Base-by-base conservation (phyloP, 106 monocot species). In the Allium fistulosum region DNA sequence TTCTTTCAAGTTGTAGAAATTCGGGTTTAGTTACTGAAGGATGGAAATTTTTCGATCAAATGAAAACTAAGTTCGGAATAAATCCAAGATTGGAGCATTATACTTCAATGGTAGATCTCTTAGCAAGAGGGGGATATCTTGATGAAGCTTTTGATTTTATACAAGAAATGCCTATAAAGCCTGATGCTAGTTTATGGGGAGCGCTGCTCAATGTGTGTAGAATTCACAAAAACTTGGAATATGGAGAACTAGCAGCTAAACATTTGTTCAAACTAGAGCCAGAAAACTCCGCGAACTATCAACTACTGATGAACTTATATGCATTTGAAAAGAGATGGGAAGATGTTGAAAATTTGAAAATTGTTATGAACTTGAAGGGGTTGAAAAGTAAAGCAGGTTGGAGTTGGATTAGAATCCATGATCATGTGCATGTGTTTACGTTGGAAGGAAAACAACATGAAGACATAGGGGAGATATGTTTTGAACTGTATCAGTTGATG, bases 111-210 rank as follows among this genome's bases (percentile, higher is more conserved):
- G 80, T 86, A 10, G 85, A 90, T 73, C 78, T 83, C 49, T 69
- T 90, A 12, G 90, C 80, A 12, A 57, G 80, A 71, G 69, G 67
- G 10, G 85, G 90, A 14, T 80, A 78, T 62, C 76, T 86, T 5
- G 82, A 85, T 62, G 89, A 90, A 69, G 89, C 85, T 16, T 71
- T 77, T 67, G 78, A 75, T 62, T 76, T 86, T 68, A 81, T 90
- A 9, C 27, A 67, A 62, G 66, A 58, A 14, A 80, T 86, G 83
- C 86, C 86, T 1, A 37, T 83, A 49, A 67, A 79, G 68, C 82
- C 85, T 2, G 85, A 75, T 27, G 82, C 80, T 7, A 58, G 67
- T 17, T 61, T 80, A 8, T 85, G 85, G 85, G 82, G 85, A 49
- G 77, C 89, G 2, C 59, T 85, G 37, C 80, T 90, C 15, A 71